Evolutionary conservation across 2,329 filamentous ascomycete genomes (phyloP).

Genomic region (Fusarium subtropicale): DNA sequence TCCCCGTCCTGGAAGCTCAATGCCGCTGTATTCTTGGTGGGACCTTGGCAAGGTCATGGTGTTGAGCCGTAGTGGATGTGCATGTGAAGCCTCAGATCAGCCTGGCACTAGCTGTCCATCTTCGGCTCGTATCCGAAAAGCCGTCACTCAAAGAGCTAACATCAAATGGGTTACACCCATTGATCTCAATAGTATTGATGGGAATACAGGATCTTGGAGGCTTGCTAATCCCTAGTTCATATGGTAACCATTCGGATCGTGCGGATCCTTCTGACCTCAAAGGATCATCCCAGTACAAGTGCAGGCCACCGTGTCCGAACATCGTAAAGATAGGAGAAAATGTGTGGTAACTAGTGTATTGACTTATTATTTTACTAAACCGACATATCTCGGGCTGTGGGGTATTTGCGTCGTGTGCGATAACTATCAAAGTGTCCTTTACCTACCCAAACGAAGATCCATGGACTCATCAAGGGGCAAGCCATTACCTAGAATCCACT

Average conservation of each 20-base stretch:
- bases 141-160: background rate
- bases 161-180: slow-evolving; percentile 8
- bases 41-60: slow-evolving; percentile 21
- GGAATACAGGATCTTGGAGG: background rate
- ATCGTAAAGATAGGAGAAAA: slow-evolving; percentile 9
- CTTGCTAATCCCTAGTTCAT: background rate
- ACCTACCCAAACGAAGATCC: background rate
- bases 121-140: slow-evolving; percentile 33
- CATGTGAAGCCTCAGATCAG: slow-evolving; percentile 21
- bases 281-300: slow-evolving; percentile 11
- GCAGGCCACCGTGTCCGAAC: slow-evolving; percentile 20
- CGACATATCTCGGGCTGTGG: slow-evolving; percentile 4
- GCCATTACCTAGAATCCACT: background rate
- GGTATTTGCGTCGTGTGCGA: background rate
- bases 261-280: background rate
- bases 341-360: background rate
- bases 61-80: slow-evolving; percentile 21
- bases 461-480: background rate
- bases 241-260: slow-evolving; percentile 12
- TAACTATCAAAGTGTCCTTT: background rate
- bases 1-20: slow-evolving; percentile 33
- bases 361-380: background rate
- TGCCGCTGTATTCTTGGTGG: slow-evolving; percentile 19
- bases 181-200: slow-evolving; percentile 1
- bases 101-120: slow-evolving; percentile 9